A percentile compares a stretch with the other conserved stretches of the same genome.
Conservation (phyloP, 768 basidiomycete genomes). For the Mycena pura region DNA sequence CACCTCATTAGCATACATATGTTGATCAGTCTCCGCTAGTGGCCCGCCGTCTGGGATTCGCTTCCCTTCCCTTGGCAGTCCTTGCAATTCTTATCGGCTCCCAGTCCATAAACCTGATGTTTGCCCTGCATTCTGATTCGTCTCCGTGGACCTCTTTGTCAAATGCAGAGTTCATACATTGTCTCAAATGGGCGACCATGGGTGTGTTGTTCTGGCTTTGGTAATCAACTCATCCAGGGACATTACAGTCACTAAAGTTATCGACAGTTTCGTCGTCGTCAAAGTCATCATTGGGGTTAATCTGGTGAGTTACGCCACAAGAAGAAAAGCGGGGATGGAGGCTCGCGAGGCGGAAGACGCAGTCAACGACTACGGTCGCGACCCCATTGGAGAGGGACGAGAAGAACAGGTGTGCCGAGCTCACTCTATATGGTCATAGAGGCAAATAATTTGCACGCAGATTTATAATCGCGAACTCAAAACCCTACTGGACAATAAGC, state of each 20-base stretch:
- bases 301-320: constrained; percentile 82
- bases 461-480: constrained; percentile 85
- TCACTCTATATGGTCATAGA: not conserved
- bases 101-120: constrained; percentile 70
- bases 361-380: constrained; percentile 88
- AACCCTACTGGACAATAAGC: constrained; percentile 67
- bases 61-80: constrained; percentile 89
- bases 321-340: constrained; percentile 79
- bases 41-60: constrained; percentile 92
- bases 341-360: constrained; percentile 73
- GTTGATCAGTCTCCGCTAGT: constrained; percentile 97
- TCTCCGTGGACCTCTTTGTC: constrained; percentile 56
- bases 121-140: constrained; percentile 54
- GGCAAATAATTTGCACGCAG: constrained; percentile 41
- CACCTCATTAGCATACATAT: constrained; percentile 71
- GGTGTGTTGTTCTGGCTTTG: constrained; percentile 83
- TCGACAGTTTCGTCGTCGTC: constrained; percentile 75
- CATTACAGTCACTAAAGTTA: not conserved
- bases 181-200: constrained; percentile 69
- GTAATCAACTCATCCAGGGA: constrained; percentile 51
- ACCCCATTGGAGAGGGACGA: constrained; percentile 88
- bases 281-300: constrained; percentile 94
- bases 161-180: constrained; percentile 57
- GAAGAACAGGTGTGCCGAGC: constrained; percentile 73
- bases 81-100: constrained; percentile 78